These are phyloP conservation scores for Pythium sukuiense DNA, from an alignment of 352 stramenopile genomes.

Conservation along the genomic window DNA sequence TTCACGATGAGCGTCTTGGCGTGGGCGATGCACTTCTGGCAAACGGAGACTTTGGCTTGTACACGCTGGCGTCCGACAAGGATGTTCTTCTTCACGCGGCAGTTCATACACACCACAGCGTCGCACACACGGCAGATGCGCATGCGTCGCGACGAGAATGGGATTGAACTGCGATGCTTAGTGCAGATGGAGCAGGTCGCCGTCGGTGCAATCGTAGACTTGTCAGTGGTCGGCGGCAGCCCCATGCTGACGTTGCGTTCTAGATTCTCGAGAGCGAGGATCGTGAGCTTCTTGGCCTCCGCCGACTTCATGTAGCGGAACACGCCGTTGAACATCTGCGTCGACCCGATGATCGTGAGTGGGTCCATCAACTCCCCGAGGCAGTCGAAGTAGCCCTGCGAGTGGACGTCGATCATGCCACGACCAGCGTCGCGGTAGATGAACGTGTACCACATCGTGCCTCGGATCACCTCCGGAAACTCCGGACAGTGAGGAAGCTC, in stretches of 20 bases:
- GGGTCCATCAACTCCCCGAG: constrained; percentile 33
- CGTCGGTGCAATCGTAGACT: constrained; percentile 2
- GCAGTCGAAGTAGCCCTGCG: constrained; percentile 42
- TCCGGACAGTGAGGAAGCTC: constrained; percentile 11
- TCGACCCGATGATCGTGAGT: constrained; percentile 30
- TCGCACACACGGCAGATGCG: constrained; percentile 44
- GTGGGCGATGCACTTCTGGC: constrained; percentile 40
- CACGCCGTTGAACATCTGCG: constrained; percentile 37
- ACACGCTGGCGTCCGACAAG: constrained; percentile 33
- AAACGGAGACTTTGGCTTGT: constrained; percentile 32
- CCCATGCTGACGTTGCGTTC: constrained; percentile 20
- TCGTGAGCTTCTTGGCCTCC: constrained; percentile 57
- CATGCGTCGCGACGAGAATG: constrained; percentile 22
- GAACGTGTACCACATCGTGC: constrained; percentile 36
- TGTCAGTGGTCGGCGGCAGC: not conserved
- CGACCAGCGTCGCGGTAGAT: constrained; percentile 41
- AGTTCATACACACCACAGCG: constrained; percentile 42
- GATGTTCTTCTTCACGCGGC: constrained; percentile 45
- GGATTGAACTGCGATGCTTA: constrained; percentile 15
- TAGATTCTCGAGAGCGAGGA: constrained; percentile 28
- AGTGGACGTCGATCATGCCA: constrained; percentile 45
- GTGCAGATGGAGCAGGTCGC: constrained; percentile 26
- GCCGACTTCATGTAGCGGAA: constrained; percentile 41
- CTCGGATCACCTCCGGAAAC: constrained; percentile 43
- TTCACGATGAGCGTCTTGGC: constrained; percentile 32